Conservation (phyloP, 129 eudicot genomes). For the Tagetes patula region DNA sequence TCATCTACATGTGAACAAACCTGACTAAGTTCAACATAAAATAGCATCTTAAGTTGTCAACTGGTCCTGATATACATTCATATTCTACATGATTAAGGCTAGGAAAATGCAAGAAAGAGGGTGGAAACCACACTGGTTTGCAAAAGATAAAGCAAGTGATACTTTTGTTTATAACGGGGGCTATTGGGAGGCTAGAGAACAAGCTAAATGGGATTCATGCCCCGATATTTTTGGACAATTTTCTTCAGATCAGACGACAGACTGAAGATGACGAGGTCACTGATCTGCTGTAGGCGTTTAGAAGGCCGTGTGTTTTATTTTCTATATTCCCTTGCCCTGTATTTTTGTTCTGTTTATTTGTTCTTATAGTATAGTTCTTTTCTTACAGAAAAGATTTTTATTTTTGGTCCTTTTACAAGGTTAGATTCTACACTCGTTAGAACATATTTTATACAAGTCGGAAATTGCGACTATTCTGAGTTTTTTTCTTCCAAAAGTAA, state of each 20-base stretch:
- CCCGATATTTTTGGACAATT: constrained; percentile 91
- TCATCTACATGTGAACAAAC: no score
- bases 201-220: constrained; percentile 75
- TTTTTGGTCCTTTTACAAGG: constrained; percentile 23
- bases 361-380: constrained; percentile 5
- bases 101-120: constrained; percentile 97
- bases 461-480: constrained; percentile 12
- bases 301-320: constrained; percentile 20
- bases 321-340: constrained; percentile 15
- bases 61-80: not conserved
- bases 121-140: constrained; percentile 95
- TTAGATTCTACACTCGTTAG: constrained; percentile 8
- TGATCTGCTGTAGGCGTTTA: constrained; percentile 13
- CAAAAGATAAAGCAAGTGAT: constrained; percentile 64
- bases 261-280: constrained; percentile 32
- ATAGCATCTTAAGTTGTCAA: no score
- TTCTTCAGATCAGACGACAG: constrained; percentile 56
- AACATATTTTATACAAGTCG: constrained; percentile 23
- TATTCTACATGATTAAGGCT: constrained; percentile 48
- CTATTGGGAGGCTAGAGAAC: constrained; percentile 95
- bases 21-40: no score
- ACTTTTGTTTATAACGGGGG: constrained; percentile 77
- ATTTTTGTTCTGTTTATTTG: constrained; percentile 5
- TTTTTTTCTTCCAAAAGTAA: not conserved
- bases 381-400: constrained; percentile 4